Evolutionary conservation across 768 basidiomycete genomes (phyloP).

Genomic region (Naganishia vaughanmartiniae): DNA sequence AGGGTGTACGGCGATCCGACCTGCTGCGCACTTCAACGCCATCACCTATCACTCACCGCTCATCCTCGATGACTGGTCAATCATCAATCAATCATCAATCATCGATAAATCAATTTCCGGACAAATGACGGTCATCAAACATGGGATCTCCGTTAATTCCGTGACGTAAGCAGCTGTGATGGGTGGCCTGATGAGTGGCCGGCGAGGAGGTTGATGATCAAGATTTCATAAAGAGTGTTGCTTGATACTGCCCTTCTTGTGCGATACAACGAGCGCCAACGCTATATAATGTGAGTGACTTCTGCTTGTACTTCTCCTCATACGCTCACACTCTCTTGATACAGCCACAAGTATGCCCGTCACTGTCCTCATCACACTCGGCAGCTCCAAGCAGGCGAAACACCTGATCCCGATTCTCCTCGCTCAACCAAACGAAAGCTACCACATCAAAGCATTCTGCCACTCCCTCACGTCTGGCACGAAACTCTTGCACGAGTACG

Average conservation of each 20-base stretch:
- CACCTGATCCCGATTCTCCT: slow-evolving; percentile 20
- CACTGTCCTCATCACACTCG: slow-evolving; percentile 19
- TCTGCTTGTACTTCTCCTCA: background rate
- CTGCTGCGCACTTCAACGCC: no score
- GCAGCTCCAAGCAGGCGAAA: slow-evolving; percentile 20
- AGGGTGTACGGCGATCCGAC: no score
- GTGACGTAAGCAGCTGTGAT: slow-evolving; percentile 8
- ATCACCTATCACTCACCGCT: no score
- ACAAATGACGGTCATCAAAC: background rate
- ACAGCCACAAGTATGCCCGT: slow-evolving; percentile 8
- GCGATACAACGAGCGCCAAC: background rate
- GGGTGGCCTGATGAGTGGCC: background rate
- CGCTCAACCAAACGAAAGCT: slow-evolving; percentile 20
- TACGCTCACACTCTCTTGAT: background rate
- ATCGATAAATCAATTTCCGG: no score
- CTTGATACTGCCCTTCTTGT: background rate
- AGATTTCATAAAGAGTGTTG: background rate
- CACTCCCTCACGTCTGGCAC: slow-evolving; percentile 15
- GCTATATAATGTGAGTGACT: no score
- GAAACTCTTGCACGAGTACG: slow-evolving; percentile 20
- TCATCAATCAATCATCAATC: background rate
- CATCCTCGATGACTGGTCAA: no score
- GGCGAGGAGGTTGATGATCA: no score
- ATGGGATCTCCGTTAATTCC: background rate
- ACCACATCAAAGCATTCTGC: slow-evolving; percentile 24